Evolutionary conservation across 768 basidiomycete species (phyloP), one percentile per base, ranked within the genome.

Genomic region (Leccinum olivaceopallidum): DNA sequence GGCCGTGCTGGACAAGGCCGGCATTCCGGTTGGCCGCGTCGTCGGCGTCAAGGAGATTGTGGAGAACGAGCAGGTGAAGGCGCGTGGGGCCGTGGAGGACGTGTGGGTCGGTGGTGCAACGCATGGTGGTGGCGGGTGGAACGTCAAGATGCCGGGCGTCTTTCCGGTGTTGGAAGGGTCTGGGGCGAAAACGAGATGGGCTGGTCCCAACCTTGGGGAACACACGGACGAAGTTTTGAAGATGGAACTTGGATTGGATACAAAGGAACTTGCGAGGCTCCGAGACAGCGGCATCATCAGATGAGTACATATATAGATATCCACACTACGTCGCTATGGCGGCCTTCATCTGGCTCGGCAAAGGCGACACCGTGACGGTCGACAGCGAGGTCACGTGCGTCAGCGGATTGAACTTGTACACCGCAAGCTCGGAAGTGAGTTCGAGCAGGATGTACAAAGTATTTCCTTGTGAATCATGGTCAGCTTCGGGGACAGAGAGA

Each of bases 371-470:
- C 10, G 76, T 74, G 73, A 88, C 78, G 7, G 86, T 86, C 0
- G 80, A 71, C 18, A 78, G 68, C n/a, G 80, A 70, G 34, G 66
- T 62, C 56, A 80, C 56, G 26, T 71, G 78, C 16, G 76, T 75
- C n/a, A 81, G 75, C 2, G 73, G 65, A 3, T 82, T 80, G 60
- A 85, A 76, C 32, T 69, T 73, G 73, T 92, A 87, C 34, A 82
- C 81, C 3, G 80, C 76, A 36, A 92, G 64, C 50, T 80, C 76
- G 65, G 79, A 88, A 32, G 79, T 79, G 49, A 94, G 79, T 72
- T 93, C 91, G 13, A 86, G 79, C 4, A 90, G 65, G 4, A 87
- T 85, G 70, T 89, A 93, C 37, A 92, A 60, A 36, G 81, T 73
- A 8, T 80, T 83, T 55, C 83, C 91, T 92, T 60, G 12, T 39